Conservation (phyloP, 2,329 filamentous ascomycete genomes). For the Cytospora chrysosperma region DNA sequence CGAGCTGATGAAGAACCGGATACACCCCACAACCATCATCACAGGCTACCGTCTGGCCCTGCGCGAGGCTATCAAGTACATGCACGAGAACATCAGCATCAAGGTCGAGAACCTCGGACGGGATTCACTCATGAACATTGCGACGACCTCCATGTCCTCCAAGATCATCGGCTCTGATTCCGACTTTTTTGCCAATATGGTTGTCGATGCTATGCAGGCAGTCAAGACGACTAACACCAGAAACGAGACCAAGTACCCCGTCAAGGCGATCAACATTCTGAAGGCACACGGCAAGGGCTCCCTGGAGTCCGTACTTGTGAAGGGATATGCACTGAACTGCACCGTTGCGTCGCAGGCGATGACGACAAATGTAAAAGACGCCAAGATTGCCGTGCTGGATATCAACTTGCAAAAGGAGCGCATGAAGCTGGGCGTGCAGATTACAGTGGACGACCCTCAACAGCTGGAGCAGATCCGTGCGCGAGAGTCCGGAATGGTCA, state of each 20-base stretch:
- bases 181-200: conserved; percentile 97
- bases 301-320: conserved; percentile 84
- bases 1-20: conserved; percentile 99
- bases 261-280: conserved; percentile 98
- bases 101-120: conserved; percentile 90
- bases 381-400: conserved; percentile 94
- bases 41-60: conserved; percentile 95
- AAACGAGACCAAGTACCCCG: conserved; percentile 91
- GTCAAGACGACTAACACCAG: conserved; percentile 92
- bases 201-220: conserved; percentile 91
- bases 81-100: conserved; percentile 96
- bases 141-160: conserved; percentile 98
- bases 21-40: conserved; percentile 99
- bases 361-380: conserved; percentile 87
- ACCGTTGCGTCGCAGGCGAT: conserved; percentile 98
- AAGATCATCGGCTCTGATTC: conserved; percentile 97
- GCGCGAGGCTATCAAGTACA: conserved; percentile 95
- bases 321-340: conserved; percentile 97
- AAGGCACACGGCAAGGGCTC: conserved; percentile 96
- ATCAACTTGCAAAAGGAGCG: conserved; percentile 99
- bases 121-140: conserved; percentile 90
- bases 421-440: conserved; percentile 98
- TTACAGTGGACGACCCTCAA: conserved; percentile 94
- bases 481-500: conserved; percentile 86
- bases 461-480: conserved; percentile 97